These are phyloP conservation scores for Ganoderma sp. DNA, from an alignment of 1,284 basidiomycete species.

Conservation along the genomic window DNA sequence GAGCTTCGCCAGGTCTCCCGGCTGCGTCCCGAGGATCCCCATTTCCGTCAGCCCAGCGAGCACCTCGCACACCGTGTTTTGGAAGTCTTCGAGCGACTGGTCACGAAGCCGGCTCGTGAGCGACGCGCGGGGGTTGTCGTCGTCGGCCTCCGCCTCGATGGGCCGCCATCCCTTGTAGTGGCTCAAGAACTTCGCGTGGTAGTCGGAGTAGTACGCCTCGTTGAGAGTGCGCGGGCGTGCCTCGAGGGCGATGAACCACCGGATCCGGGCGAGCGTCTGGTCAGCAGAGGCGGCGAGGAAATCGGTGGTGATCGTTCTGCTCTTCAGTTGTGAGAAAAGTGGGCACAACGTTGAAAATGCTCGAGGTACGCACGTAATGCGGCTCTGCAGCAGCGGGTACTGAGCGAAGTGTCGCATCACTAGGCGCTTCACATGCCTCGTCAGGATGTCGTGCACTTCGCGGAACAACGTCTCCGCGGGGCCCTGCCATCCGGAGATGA, in stretches of 20 bases:
- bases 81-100: slow-evolving; percentile 33
- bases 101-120: slow-evolving; percentile 20
- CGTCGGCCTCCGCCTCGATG: slow-evolving; percentile 5
- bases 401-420: slow-evolving; percentile 54
- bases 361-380: slow-evolving; percentile 54
- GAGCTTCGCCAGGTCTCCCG: slow-evolving; percentile 57
- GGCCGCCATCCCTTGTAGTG: slow-evolving; percentile 37
- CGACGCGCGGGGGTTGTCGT: slow-evolving; percentile 17
- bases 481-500: slow-evolving; percentile 54
- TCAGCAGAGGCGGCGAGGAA: slow-evolving; percentile 52
- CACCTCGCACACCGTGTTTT: slow-evolving; percentile 48
- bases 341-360: background rate
- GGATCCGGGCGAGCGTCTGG: slow-evolving; percentile 48
- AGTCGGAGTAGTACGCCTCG: slow-evolving; percentile 40
- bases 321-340: background rate
- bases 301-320: slow-evolving; percentile 53
- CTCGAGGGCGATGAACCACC: slow-evolving; percentile 41
- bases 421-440: slow-evolving; percentile 47
- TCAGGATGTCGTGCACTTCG: slow-evolving; percentile 47
- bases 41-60: slow-evolving; percentile 51
- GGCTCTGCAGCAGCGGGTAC: slow-evolving; percentile 59
- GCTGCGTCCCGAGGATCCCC: slow-evolving; percentile 49
- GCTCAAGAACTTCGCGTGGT: slow-evolving; percentile 40
- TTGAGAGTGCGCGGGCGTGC: slow-evolving; percentile 43
- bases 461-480: slow-evolving; percentile 59